These are phyloP conservation scores for Emydomyces testavorans DNA, from an alignment of 2,329 filamentous ascomycete genomes.

Conservation along the genomic window DNA sequence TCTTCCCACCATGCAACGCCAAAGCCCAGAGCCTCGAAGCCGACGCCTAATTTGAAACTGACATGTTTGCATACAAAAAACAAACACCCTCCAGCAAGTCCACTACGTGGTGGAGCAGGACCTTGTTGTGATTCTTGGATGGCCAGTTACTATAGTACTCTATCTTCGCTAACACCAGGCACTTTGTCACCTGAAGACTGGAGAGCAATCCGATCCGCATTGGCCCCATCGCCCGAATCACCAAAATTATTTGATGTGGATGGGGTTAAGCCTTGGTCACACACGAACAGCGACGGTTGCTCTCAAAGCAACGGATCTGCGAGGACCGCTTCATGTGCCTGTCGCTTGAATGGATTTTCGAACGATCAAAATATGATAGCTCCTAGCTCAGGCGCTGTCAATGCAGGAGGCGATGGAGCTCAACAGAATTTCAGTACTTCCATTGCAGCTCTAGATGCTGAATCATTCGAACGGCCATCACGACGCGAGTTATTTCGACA, in stretches of 20 bases:
- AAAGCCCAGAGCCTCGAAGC: not conserved
- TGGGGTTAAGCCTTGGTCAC: not conserved
- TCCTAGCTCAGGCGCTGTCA: not conserved
- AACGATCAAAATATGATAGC: not conserved
- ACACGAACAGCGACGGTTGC: not conserved
- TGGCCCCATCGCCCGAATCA: constrained; percentile 2
- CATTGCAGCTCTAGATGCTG: not conserved
- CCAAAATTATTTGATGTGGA: not conserved
- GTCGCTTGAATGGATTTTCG: not conserved
- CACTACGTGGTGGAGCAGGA: not conserved
- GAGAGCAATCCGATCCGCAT: not conserved
- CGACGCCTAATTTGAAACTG: not conserved
- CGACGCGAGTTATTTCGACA: not conserved
- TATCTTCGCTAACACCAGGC: not conserved
- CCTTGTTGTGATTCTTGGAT: constrained; percentile 1
- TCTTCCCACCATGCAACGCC: not conserved
- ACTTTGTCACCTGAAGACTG: not conserved
- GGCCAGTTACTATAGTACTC: not conserved
- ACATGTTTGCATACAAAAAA: not conserved
- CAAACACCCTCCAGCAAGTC: not conserved
- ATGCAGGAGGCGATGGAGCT: not conserved
- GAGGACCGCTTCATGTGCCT: not conserved
- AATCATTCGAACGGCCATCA: not conserved
- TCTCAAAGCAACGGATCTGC: not conserved
- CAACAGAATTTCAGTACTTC: not conserved